These are phyloP conservation scores for Pyricularia grisea DNA, from an alignment of 2,329 filamentous ascomycete species.

Conservation along the genomic window DNA sequence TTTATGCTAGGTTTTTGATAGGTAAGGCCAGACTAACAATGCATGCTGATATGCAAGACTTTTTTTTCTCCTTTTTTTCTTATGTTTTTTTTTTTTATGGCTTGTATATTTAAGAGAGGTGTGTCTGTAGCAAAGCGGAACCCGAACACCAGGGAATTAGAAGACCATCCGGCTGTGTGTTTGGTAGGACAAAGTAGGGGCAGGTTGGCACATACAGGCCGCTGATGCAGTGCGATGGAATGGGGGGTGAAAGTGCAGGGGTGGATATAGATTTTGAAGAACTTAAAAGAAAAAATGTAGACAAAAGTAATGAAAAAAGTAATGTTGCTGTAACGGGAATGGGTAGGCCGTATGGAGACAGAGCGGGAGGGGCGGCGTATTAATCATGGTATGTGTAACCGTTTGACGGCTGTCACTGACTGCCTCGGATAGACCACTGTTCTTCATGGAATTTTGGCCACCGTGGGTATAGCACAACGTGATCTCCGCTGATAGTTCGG, in stretches of 20 bases:
- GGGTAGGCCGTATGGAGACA: not conserved
- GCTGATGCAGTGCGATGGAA: conserved; percentile 3
- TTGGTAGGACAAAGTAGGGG: conserved; percentile 4
- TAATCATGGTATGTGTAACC: not conserved
- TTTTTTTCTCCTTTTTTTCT: not conserved
- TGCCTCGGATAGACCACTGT: not conserved
- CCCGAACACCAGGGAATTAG: conserved; percentile 2
- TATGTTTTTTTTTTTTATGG: not conserved
- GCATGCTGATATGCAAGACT: not conserved
- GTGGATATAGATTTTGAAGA: not conserved
- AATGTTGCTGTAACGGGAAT: not conserved
- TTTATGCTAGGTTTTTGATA: not conserved
- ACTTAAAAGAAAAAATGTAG: not conserved
- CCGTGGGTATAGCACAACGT: not conserved
- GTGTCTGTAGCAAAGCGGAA: conserved; percentile 1
- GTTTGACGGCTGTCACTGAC: not conserved
- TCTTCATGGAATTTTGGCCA: not conserved
- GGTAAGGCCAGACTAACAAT: not conserved
- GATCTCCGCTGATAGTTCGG: not conserved
- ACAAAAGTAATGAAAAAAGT: not conserved
- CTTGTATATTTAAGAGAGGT: not conserved
- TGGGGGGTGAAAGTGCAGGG: not conserved
- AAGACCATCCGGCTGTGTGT: not conserved
- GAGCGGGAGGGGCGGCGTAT: not conserved
- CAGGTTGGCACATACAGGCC: not conserved